Evolutionary conservation across 805 yeast genomes (phyloP), one percentile per base, ranked within the genome.

Genomic region (Pichia thaimueangensis): DNA sequence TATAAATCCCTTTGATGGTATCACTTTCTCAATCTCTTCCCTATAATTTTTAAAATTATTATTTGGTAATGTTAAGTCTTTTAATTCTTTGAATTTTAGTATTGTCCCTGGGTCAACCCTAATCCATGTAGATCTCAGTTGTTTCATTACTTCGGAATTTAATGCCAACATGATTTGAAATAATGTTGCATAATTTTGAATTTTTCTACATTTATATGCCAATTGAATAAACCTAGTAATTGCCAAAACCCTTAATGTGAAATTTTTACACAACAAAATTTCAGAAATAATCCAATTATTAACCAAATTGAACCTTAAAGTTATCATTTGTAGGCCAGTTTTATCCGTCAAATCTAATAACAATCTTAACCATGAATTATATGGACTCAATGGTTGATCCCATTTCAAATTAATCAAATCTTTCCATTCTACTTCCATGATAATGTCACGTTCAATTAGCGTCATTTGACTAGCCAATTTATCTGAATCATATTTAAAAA

Each of bases 271-370:
- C 47, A 91, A 65, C 13, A 87, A 60, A 42, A 93, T 76, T 64
- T 91, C 96, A 0, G 96, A 86, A 27, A 86, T 78, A 31, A 89
- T 80, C 97, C 97, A 91, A 53, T 86, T 86, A 6, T 86, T 89
- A 67, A 86, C 80, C 45, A 91, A 65, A 57, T 91, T 89, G 69
- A 89, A 93, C 47, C 98, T 69, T 0, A 94, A 73, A 30, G 87
- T 80, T 11, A 86, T 87, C 37, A 91, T 64, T 48, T 86, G 86
- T 29, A 88, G 79, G 0, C 97, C 96, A n/a, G 80, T 47, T 41
- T 54, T 56, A 10, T 45, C 42, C 4, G 45, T 40, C 59, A 56
- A 74, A 58, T 78, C 76, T 19, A 80, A 73, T 42, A 89, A 67
- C 27, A 86, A 70, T 48, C 78, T 82, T 22, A 88, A 64, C 98